These are phyloP conservation scores for Eucalyptus tenuipes DNA, from an alignment of 345 rosid genomes.

Conservation along the genomic window DNA sequence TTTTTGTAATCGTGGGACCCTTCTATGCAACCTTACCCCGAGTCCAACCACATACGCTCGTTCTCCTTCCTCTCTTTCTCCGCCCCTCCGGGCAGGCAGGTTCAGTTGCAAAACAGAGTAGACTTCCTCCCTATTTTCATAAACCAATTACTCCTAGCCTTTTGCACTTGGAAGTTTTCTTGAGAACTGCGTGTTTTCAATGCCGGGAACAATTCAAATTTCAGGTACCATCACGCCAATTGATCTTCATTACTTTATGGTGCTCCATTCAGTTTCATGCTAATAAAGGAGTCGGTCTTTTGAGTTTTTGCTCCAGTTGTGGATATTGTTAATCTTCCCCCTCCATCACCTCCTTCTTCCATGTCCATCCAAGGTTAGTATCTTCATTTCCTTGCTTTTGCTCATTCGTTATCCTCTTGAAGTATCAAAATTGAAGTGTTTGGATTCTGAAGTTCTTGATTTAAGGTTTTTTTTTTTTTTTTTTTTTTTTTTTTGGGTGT, in stretches of 20 bases:
- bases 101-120: background rate
- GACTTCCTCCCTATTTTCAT: background rate
- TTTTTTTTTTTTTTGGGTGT: background rate
- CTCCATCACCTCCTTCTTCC: slow-evolving; percentile 28
- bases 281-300: background rate
- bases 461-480: background rate
- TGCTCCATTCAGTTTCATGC: background rate
- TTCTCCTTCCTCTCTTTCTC: background rate
- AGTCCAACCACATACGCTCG: slow-evolving; percentile 35
- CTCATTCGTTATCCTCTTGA: background rate
- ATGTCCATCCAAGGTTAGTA: slow-evolving; percentile 50
- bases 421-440: background rate
- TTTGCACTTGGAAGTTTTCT: background rate
- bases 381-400: background rate
- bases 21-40: slow-evolving; percentile 1
- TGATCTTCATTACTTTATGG: background rate
- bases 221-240: slow-evolving; percentile 34
- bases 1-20: slow-evolving; percentile 22
- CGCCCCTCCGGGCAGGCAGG: background rate
- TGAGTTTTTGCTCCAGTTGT: slow-evolving; percentile 33
- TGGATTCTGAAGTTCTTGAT: background rate
- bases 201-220: slow-evolving; percentile 93
- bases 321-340: slow-evolving; percentile 35
- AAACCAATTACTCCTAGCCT: background rate
- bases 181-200: slow-evolving; percentile 3